Base-by-base conservation (phyloP, 2,329 filamentous ascomycete genomes). In the Aspergillus ochraceoroseus region DNA sequence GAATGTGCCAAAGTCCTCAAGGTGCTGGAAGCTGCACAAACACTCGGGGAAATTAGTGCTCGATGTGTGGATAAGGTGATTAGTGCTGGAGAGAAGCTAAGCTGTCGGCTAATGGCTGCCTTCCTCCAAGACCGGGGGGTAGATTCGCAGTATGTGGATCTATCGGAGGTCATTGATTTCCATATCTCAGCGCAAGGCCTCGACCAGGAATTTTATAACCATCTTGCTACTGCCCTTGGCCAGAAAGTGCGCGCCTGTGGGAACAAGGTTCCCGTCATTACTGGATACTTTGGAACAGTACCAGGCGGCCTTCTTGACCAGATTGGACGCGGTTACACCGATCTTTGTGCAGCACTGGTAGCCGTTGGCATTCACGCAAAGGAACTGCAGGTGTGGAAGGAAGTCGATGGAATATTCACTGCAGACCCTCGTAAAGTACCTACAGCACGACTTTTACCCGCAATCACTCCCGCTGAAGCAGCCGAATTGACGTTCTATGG, bases 331-430 rank as follows among this genome's bases (percentile, higher is more conserved):
- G 92, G 92, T 19, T 98, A 98, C 67, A 96, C 92, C 7, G 92
- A 98, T 66, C 77, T 98, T 32, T 96, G 92, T 63, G 90, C 92
- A 8, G 89, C 92, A 4, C 73, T 98, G 11, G 83, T 89, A 36
- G 88, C 92, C 1, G 90, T 98, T 7, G 90, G 88, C 3, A 71
- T 94, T n/a, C 74, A 79, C 54, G 92, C 92, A 1, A 72, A 83
- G 38, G 92, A 98, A 65, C 75, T 98, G 37, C 92, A 98, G 65
- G 85, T 98, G 49, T 96, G 92, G 92, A 98, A 98, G 70, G 92
- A 98, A 63, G 92, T 98, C 5, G 92, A 98, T 64, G 89, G 88
- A 44, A 94, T 96, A 60, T 92, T 95, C 66, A 85, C 81, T 1
- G 81, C 82, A 4, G 90, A 95, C 58, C 87, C 87, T 2, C 79